Percentiles rank a stretch among this genome's conserved stretches.
Conservation (phyloP, 768 basidiomycete species). For the Pleurotus cornucopiae region DNA sequence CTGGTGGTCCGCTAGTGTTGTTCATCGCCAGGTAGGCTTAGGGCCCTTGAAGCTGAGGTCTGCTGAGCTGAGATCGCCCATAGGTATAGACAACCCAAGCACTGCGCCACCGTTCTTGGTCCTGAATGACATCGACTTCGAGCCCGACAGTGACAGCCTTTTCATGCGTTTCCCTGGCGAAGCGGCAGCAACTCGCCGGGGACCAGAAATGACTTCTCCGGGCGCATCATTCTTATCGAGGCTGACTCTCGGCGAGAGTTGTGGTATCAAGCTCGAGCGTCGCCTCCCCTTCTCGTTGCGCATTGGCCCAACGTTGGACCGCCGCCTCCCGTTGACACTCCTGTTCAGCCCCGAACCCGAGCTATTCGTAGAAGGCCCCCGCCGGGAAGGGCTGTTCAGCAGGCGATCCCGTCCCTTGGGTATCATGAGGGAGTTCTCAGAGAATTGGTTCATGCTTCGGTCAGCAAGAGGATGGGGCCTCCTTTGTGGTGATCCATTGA, state of each 20-base stretch:
- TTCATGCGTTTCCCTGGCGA: slow-evolving; percentile 62
- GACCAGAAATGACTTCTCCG: slow-evolving; percentile 14
- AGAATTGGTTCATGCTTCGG: slow-evolving; percentile 56
- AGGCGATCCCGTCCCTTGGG: slow-evolving; percentile 35
- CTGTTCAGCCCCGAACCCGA: slow-evolving; percentile 17
- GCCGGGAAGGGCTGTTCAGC: slow-evolving; percentile 43
- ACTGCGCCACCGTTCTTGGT: slow-evolving; percentile 13
- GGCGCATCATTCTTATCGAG: slow-evolving; percentile 21
- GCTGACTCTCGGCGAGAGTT: slow-evolving; percentile 46
- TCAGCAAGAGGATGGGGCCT: slow-evolving; percentile 52
- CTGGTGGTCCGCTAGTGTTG: slow-evolving; percentile 10
- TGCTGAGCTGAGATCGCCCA: slow-evolving; percentile 33
- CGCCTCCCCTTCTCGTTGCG: slow-evolving; percentile 70
- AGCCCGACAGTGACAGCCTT: slow-evolving; percentile 49
- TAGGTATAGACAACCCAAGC: slow-evolving; percentile 24
- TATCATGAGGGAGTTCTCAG: slow-evolving; percentile 25
- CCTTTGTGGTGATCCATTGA: slow-evolving; percentile 23
- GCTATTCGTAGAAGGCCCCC: slow-evolving; percentile 33
- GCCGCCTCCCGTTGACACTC: slow-evolving; percentile 42
- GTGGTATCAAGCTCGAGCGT: slow-evolving; percentile 80
- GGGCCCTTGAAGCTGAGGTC: slow-evolving; percentile 46
- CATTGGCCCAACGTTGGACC: slow-evolving; percentile 75
- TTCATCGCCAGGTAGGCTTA: slow-evolving; percentile 59
- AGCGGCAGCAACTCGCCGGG: slow-evolving; percentile 34
- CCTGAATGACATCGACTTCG: slow-evolving; percentile 23